Percentiles rank a stretch among this genome's conserved stretches.
These are phyloP conservation scores for Osmanthus fragrans DNA, from an alignment of 257 asterid species.

Conservation along the genomic window DNA sequence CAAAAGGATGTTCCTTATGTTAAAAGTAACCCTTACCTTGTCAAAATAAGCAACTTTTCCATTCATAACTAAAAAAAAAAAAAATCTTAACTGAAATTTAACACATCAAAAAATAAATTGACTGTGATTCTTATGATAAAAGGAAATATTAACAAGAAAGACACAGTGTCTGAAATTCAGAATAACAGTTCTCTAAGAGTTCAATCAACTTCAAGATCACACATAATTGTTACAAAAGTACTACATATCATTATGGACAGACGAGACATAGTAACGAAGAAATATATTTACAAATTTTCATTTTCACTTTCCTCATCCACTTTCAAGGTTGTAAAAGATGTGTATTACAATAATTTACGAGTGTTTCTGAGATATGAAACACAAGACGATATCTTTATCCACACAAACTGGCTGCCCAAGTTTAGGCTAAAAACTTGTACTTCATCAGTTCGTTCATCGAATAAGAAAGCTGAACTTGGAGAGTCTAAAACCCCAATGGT, in stretches of 20 bases:
- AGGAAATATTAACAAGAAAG: neutral
- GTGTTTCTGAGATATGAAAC: slow-evolving; percentile 43
- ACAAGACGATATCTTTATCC: neutral
- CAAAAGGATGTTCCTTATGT: too few relatives aligned
- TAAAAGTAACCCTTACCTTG: too few relatives aligned
- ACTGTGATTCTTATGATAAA: neutral
- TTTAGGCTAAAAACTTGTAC: neutral
- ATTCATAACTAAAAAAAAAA: too few relatives aligned
- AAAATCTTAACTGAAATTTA: too few relatives aligned
- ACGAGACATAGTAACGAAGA: neutral
- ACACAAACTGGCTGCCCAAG: slow-evolving; percentile 29
- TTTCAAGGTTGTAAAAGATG: neutral
- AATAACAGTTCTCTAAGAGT: neutral
- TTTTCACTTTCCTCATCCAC: neutral
- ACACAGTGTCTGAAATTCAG: neutral
- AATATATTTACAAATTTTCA: neutral
- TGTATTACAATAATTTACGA: neutral
- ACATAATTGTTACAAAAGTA: neutral
- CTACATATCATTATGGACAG: neutral
- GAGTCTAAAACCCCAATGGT: slow-evolving; percentile 1
- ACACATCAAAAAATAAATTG: too few relatives aligned
- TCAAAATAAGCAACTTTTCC: too few relatives aligned
- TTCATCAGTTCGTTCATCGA: neutral
- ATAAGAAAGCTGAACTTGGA: neutral
- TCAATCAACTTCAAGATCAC: neutral